Conservation (phyloP, 495 filamentous ascomycete genomes). For the Lepidopterella palustris region DNA sequence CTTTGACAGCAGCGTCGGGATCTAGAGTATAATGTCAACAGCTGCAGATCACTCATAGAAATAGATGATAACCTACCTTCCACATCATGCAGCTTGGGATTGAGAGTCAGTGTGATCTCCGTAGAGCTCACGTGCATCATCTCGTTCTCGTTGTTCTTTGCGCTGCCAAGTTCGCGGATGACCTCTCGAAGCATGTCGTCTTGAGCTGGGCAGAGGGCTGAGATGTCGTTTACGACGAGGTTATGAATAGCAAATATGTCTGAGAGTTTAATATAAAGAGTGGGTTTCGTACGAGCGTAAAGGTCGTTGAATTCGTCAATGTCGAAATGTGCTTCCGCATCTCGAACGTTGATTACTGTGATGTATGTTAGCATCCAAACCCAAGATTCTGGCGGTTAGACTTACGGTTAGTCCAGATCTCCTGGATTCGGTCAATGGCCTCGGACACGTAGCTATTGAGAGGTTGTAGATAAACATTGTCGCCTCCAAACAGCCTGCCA, state of each 20-base stretch:
- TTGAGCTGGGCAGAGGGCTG: conserved; percentile 64
- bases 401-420: conserved; percentile 64
- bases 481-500: conserved; percentile 81
- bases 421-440: conserved; percentile 70
- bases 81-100: conserved; percentile 81
- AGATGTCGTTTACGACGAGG: conserved; percentile 71
- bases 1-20: conserved; percentile 83
- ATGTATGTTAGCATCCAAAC: conserved; percentile 26
- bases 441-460: conserved; percentile 85
- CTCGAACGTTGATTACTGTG: conserved; percentile 70
- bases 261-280: conserved; percentile 95
- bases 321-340: conserved; percentile 86
- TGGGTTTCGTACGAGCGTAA: conserved; percentile 90
- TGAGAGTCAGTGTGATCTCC: conserved; percentile 87
- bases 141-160: conserved; percentile 90
- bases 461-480: conserved; percentile 92
- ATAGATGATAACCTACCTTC: conserved; percentile 49
- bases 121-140: conserved; percentile 78
- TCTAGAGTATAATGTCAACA: conserved; percentile 42
- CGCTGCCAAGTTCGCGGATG: conserved; percentile 85
- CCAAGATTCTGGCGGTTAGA: conserved; percentile 3
- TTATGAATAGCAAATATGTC: conserved; percentile 97
- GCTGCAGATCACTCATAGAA: conserved; percentile 12
- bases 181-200: conserved; percentile 91
- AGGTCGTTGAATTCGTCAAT: conserved; percentile 98